Conservation (phyloP, 176 grass and related monocot genomes). For the Dactylis glomerata region DNA sequence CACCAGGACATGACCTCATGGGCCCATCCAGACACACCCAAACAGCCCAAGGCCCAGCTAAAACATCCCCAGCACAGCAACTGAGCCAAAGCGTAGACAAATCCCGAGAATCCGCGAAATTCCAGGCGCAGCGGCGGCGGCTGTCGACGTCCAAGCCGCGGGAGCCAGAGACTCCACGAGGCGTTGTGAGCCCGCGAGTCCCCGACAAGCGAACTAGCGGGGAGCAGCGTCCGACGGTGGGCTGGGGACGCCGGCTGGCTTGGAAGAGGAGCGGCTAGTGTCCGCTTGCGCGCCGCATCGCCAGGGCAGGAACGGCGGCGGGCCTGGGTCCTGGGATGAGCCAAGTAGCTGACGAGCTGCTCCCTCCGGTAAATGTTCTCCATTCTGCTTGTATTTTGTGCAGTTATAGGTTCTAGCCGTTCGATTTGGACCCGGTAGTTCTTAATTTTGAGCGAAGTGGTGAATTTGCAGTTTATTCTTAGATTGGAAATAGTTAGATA, state of each 20-base stretch:
- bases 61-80: not conserved
- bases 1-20: too few species aligned
- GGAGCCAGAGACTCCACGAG: not conserved
- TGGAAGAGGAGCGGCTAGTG: not conserved
- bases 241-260: not conserved
- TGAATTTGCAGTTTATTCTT: not conserved
- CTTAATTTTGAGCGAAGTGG: not conserved
- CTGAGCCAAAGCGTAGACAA: not conserved
- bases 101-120: not conserved
- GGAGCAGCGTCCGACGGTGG: not conserved
- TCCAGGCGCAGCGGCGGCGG: not conserved
- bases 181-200: not conserved
- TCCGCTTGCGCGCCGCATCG: not conserved
- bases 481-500: not conserved
- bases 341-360: not conserved
- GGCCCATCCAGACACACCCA: too few species aligned
- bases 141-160: not conserved
- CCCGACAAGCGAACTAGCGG: not conserved
- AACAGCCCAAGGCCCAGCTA: too few species aligned
- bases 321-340: not conserved
- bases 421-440: not conserved
- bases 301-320: not conserved
- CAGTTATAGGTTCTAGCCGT: not conserved
- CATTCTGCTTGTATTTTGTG: not conserved
- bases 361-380: not conserved